Evolutionary conservation across 352 stramenopile species (phyloP).

Genomic region (Phytophthora macrochlamydospora): DNA sequence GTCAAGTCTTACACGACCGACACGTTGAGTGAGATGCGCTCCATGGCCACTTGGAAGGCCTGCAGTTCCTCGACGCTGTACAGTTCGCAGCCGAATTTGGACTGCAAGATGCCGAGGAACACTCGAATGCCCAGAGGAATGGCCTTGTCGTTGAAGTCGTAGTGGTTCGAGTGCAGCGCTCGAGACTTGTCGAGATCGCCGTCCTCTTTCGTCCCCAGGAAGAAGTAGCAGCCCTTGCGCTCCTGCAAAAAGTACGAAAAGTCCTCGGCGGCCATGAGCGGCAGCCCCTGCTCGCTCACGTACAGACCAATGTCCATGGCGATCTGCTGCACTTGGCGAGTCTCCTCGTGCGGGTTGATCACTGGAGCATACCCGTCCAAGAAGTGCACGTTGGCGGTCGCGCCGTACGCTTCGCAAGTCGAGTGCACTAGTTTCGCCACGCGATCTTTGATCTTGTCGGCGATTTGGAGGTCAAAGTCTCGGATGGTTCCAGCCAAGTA

Average conservation of each 20-base stretch:
- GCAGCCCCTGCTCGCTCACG: conserved; percentile 77
- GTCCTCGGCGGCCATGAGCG: conserved; percentile 95
- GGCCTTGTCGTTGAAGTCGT: conserved; percentile 88
- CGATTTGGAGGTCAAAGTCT: conserved; percentile 88
- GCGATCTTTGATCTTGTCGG: conserved; percentile 81
- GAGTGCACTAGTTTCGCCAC: conserved; percentile 87
- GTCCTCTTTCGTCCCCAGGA: conserved; percentile 80
- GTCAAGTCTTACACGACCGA: conserved; percentile 36
- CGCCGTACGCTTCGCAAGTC: conserved; percentile 85
- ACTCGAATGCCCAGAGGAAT: conserved; percentile 81
- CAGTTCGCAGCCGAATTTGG: conserved; percentile 66
- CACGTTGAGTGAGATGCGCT: conserved; percentile 60
- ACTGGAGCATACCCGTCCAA: conserved; percentile 76
- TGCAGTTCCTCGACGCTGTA: conserved; percentile 77
- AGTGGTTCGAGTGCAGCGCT: conserved; percentile 80
- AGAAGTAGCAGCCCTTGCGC: conserved; percentile 87
- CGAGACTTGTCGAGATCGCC: conserved; percentile 57
- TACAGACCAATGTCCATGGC: conserved; percentile 71
- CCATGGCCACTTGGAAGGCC: conserved; percentile 78
- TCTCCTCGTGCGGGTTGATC: conserved; percentile 83
- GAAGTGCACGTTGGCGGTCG: conserved; percentile 66
- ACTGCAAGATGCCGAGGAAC: conserved; percentile 77
- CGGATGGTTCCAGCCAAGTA: conserved; percentile 93
- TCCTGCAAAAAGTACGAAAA: conserved; percentile 92
- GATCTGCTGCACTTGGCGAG: conserved; percentile 77